Percentiles rank a stretch among this genome's conserved stretches.
These are phyloP conservation scores for Zelonia costaricensis DNA, from an alignment of 208 protist species.

Conservation along the genomic window DNA sequence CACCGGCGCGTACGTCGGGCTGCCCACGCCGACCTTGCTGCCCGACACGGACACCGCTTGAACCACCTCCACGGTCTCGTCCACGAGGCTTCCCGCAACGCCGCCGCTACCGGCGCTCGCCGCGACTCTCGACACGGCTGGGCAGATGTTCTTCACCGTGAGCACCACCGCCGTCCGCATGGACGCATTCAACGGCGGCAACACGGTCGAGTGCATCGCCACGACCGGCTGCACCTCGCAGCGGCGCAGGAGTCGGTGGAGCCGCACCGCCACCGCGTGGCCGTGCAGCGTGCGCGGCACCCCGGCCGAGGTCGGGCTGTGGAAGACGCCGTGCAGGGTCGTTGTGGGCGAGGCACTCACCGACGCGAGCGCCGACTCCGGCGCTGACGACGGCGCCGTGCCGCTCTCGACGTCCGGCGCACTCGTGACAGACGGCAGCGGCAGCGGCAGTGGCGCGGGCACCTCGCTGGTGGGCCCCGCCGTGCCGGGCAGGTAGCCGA, in stretches of 20 bases:
- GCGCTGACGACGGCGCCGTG: not conserved
- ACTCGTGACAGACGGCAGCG: not conserved
- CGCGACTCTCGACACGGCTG: not conserved
- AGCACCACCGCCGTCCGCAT: constrained; percentile 48
- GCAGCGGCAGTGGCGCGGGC: not conserved
- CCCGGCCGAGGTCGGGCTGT: not conserved
- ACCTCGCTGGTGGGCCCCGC: not conserved
- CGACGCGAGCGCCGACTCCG: not conserved
- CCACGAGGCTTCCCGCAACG: not conserved
- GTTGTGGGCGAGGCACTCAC: not conserved
- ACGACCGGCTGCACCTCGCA: constrained; percentile 67
- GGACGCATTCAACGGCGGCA: constrained; percentile 56
- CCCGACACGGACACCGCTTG: constrained; percentile 2
- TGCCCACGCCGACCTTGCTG: not conserved
- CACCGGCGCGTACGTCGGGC: constrained; percentile 27
- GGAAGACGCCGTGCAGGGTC: not conserved
- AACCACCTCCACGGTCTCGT: constrained; percentile 5
- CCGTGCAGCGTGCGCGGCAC: not conserved
- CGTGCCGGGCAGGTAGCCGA: constrained; percentile 50
- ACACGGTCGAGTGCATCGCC: constrained; percentile 58
- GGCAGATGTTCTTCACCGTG: constrained; percentile 58
- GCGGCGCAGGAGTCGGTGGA: constrained; percentile 77
- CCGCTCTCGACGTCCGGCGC: not conserved
- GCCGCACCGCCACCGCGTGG: constrained; percentile 27
- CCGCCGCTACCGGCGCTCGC: not conserved